Conservation (phyloP, 768 basidiomycete genomes). For the Termitomyces sp. region DNA sequence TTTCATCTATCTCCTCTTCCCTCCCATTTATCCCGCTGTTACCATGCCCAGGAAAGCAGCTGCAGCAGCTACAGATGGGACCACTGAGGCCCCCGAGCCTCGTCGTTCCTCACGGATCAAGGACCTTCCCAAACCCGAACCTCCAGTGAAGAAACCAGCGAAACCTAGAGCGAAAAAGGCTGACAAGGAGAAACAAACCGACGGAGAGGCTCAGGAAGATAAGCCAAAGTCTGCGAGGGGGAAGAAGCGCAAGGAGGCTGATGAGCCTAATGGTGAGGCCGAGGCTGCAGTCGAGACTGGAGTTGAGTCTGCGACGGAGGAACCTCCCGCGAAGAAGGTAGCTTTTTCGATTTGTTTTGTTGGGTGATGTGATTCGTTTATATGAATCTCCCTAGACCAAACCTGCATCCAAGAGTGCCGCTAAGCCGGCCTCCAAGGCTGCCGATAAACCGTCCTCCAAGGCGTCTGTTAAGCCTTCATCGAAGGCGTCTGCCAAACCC, state of each 20-base stretch:
- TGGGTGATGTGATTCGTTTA: slow-evolving; percentile 5
- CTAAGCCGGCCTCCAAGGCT: slow-evolving; percentile 33
- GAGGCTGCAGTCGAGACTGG: slow-evolving; percentile 28
- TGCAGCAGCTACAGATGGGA: slow-evolving; percentile 35
- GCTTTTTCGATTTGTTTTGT: slow-evolving; percentile 6
- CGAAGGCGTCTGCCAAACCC: slow-evolving; percentile 41
- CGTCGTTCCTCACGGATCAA: slow-evolving; percentile 78
- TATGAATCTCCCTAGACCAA: slow-evolving; percentile 31
- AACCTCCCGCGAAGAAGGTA: slow-evolving; percentile 68
- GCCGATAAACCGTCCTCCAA: slow-evolving; percentile 34
- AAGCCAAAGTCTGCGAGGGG: slow-evolving; percentile 49
- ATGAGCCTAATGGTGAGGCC: slow-evolving; percentile 35
- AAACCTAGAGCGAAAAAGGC: slow-evolving; percentile 62
- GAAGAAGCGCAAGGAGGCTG: slow-evolving; percentile 41
- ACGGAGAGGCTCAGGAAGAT: slow-evolving; percentile 45
- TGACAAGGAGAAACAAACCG: slow-evolving; percentile 35
- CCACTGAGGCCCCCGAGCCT: slow-evolving; percentile 42
- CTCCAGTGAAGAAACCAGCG: slow-evolving; percentile 53
- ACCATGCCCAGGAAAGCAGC: slow-evolving; percentile 74
- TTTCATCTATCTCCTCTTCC: slow-evolving; percentile 12
- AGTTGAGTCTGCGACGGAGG: slow-evolving; percentile 24
- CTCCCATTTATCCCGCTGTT: slow-evolving; percentile 5
- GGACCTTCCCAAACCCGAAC: slow-evolving; percentile 57
- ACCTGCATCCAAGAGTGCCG: slow-evolving; percentile 30
- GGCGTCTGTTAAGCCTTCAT: slow-evolving; percentile 35